Conservation (phyloP, 306 rosid genomes). For the Pyrus pyrifolia region DNA sequence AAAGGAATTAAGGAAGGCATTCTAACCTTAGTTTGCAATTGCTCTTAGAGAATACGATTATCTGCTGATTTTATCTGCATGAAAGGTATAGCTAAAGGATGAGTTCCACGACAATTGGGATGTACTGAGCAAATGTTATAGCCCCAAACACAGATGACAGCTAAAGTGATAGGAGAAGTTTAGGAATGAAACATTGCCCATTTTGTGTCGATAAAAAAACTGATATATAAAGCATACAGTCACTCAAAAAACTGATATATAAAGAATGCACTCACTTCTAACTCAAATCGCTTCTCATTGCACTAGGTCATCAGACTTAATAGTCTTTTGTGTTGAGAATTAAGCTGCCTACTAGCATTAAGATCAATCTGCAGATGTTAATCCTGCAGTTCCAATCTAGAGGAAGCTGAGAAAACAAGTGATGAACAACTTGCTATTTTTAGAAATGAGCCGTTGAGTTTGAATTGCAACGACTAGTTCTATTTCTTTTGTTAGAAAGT, state of each 20-base stretch:
- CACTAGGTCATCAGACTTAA: conserved; percentile 80
- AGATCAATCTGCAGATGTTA: no score
- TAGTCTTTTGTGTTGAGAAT: conserved; percentile 39
- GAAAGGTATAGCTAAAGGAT: background rate
- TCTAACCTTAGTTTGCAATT: conserved; percentile 74
- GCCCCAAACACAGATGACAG: background rate
- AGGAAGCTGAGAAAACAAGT: no score
- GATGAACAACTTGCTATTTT: no score
- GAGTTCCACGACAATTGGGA: background rate
- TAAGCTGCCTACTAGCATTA: no score
- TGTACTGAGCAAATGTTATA: no score
- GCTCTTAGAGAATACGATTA: conserved; percentile 90
- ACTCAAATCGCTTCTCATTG: conserved; percentile 86
- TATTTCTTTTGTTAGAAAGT: no score
- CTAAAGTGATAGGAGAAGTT: background rate
- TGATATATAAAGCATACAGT: background rate
- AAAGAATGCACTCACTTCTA: conserved; percentile 64
- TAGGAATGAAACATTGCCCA: background rate
- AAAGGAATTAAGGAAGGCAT: conserved; percentile 3
- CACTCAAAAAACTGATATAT: no score
- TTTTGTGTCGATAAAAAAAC: conserved; percentile 11
- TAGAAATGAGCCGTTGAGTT: no score
- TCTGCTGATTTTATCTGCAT: conserved; percentile 84
- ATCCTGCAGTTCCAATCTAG: no score
- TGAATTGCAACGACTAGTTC: no score